Percentiles rank a stretch among this genome's conserved stretches.
phyloP scores from a whole-genome alignment of 345 rosid genomes.

The Eucalyptus erythrocorys region DNA sequence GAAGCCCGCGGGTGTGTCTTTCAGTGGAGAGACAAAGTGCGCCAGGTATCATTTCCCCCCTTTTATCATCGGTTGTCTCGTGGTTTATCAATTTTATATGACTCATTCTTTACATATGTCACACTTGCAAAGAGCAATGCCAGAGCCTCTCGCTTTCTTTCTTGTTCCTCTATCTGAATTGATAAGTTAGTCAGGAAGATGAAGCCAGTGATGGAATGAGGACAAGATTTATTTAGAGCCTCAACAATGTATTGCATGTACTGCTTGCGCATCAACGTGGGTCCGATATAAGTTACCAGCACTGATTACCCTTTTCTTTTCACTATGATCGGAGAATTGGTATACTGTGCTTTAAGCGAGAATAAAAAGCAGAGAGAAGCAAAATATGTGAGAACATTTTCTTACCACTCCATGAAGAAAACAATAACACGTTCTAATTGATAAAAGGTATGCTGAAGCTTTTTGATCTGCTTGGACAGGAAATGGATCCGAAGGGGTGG shows the following conservation, averaged over 20 bases:
- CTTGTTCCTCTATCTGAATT: neutral
- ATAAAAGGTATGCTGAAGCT: neutral
- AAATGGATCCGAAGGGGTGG: neutral
- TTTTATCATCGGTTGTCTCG: neutral
- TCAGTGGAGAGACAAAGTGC: constrained; percentile 57
- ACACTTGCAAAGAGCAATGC: neutral
- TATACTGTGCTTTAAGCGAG: neutral
- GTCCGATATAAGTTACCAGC: neutral
- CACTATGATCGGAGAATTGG: neutral
- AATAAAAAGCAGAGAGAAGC: neutral
- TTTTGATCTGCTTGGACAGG: neutral
- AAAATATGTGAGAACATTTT: neutral
- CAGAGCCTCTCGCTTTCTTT: neutral
- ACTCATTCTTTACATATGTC: neutral
- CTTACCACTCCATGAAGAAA: neutral
- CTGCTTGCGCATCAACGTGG: neutral
- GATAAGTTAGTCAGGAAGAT: neutral
- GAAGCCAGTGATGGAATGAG: neutral
- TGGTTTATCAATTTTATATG: neutral
- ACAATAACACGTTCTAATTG: neutral
- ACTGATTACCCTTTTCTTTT: neutral
- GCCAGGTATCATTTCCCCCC: constrained; percentile 16
- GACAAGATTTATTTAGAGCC: neutral
- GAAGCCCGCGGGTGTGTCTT: constrained; percentile 50
- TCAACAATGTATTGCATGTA: neutral